Evolutionary conservation across 768 basidiomycete genomes (phyloP).

Genomic region (Naganishia antarctica): DNA sequence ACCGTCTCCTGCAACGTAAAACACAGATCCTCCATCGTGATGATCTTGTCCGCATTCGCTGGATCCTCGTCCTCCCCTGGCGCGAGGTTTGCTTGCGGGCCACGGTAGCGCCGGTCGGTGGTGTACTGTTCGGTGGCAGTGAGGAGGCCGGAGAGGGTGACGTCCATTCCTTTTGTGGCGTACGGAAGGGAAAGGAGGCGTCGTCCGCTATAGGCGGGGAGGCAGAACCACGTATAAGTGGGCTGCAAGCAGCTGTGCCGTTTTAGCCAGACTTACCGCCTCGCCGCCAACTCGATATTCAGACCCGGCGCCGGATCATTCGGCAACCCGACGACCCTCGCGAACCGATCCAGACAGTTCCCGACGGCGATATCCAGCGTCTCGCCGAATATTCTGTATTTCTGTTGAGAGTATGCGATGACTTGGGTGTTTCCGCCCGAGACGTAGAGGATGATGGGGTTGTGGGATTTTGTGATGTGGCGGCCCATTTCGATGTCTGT

Average conservation of each 20-base stretch:
- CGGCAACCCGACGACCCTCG: conserved; percentile 83
- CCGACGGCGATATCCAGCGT: conserved; percentile 99
- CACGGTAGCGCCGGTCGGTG: conserved; percentile 66
- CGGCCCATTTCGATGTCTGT: conserved; percentile 98
- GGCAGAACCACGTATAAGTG: no score
- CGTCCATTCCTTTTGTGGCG: conserved; percentile 97
- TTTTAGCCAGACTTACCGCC: no score
- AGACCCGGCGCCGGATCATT: conserved; percentile 96
- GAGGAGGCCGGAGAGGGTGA: conserved; percentile 90
- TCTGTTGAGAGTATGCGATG: conserved; percentile 94
- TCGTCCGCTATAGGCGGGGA: conserved; percentile 60
- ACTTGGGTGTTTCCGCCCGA: conserved; percentile 99
- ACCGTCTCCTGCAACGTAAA: conserved; percentile 95
- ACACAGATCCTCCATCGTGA: conserved; percentile 93
- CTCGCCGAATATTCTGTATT: conserved; percentile 97
- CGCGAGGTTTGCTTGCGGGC: conserved; percentile 48
- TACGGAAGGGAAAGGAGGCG: conserved; percentile 80
- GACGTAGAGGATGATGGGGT: conserved; percentile 95
- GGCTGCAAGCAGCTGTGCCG: no score
- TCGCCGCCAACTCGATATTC: conserved; percentile 94
- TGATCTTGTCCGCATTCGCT: conserved; percentile 57
- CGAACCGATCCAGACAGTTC: conserved; percentile 95
- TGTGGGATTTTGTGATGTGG: conserved; percentile 84
- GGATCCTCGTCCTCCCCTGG: conserved; percentile 25
- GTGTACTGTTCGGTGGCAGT: conserved; percentile 85